These are phyloP conservation scores for Verticillium isaacii DNA, from an alignment of 2,329 filamentous ascomycete species.

Conservation along the genomic window DNA sequence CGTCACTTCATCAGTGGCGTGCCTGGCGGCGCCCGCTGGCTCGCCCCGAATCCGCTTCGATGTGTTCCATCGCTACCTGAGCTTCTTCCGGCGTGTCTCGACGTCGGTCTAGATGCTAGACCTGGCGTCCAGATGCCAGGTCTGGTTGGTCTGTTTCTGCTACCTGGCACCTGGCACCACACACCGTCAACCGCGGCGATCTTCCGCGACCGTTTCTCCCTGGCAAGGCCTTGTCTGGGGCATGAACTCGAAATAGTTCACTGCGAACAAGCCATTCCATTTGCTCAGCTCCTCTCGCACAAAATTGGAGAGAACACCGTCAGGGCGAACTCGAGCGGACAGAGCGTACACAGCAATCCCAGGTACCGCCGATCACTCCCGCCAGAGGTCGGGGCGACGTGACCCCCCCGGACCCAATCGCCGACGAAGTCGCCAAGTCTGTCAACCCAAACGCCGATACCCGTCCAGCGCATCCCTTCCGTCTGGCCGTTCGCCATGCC, in stretches of 20 bases:
- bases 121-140: not conserved
- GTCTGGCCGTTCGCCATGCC: not conserved
- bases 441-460: not conserved
- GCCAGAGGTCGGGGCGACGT: not conserved
- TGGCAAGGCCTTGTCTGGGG: not conserved
- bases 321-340: not conserved
- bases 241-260: not conserved
- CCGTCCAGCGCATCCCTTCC: not conserved
- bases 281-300: not conserved
- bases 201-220: not conserved
- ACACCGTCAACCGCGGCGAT: slow-evolving; percentile 19
- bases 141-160: not conserved
- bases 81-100: not conserved
- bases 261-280: not conserved
- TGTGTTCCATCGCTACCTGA: not conserved
- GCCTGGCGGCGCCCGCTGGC: not conserved
- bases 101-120: not conserved
- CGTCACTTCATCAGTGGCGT: not conserved
- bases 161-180: not conserved
- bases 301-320: not conserved
- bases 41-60: not conserved
- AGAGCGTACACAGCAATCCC: not conserved
- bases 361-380: not conserved
- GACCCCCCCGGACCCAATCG: not conserved
- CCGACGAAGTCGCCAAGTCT: not conserved